phyloP scores from a whole-genome alignment of 768 basidiomycete species.

The Megacollybia marginata region DNA sequence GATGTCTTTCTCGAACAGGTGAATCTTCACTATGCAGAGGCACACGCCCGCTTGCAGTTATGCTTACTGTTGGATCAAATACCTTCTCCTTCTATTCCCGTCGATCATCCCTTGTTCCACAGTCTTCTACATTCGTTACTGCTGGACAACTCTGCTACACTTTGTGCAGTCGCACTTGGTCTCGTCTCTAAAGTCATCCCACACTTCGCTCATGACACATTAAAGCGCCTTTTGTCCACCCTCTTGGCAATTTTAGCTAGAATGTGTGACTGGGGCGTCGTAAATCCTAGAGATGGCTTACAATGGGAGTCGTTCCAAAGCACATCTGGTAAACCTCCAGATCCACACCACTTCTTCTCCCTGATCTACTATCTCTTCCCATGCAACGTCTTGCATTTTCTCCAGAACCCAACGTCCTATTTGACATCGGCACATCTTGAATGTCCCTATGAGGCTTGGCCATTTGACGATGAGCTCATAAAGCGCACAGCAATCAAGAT shows the following conservation, averaged over 20 bases:
- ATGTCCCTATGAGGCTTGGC: constrained; percentile 61
- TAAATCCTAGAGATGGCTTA: constrained; percentile 40
- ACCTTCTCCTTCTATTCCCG: constrained; percentile 40
- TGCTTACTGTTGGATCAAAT: constrained; percentile 62
- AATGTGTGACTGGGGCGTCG: constrained; percentile 68
- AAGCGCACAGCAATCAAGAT: constrained; percentile 45
- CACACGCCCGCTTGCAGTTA: constrained; percentile 63
- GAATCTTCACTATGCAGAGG: constrained; percentile 49
- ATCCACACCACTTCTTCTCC: constrained; percentile 63
- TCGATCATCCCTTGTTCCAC: constrained; percentile 54
- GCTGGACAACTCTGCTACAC: constrained; percentile 69
- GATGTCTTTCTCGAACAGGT: constrained; percentile 45
- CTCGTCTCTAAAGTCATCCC: constrained; percentile 70
- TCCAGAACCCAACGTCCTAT: constrained; percentile 62
- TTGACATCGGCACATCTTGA: constrained; percentile 41
- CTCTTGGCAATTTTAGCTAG: constrained; percentile 64
- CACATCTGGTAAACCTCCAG: constrained; percentile 46
- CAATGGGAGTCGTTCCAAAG: constrained; percentile 59
- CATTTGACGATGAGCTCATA: constrained; percentile 61
- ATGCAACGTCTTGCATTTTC: constrained; percentile 76
- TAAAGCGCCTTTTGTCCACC: constrained; percentile 56
- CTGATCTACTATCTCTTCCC: constrained; percentile 88
- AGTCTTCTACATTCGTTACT: constrained; percentile 61
- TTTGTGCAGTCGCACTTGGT: constrained; percentile 56
- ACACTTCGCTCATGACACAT: constrained; percentile 46